These are phyloP conservation scores for Mycena alexandri DNA, from an alignment of 768 basidiomycete genomes.

Conservation along the genomic window DNA sequence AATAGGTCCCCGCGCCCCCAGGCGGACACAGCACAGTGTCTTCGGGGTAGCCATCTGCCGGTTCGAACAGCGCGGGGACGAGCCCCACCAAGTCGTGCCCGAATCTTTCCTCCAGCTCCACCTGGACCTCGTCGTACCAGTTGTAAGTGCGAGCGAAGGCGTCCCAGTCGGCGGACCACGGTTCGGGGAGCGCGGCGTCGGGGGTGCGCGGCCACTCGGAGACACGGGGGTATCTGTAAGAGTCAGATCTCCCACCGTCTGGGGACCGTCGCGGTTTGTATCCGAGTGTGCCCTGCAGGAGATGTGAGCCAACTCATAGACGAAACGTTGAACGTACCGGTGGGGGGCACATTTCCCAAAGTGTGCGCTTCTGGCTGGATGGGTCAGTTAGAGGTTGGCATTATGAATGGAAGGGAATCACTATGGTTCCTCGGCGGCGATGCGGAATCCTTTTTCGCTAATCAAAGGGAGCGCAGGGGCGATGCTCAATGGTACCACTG, in stretches of 20 bases:
- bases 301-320: neutral
- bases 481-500: neutral
- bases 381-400: neutral
- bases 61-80: constrained; percentile 4
- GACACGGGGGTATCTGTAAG: neutral
- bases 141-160: neutral
- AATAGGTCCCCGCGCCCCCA: neutral
- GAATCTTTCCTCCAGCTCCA: neutral
- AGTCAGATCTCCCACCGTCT: neutral
- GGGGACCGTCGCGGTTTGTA: neutral
- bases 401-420: neutral
- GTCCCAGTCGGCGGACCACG: constrained; percentile 11
- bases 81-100: neutral
- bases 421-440: neutral
- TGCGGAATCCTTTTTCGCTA: neutral
- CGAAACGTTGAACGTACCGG: neutral
- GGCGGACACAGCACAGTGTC: neutral
- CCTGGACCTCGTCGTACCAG: constrained; percentile 1
- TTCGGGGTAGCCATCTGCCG: neutral
- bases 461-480: neutral
- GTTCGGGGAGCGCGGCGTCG: constrained; percentile 15
- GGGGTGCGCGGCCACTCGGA: constrained; percentile 6
- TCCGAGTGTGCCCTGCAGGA: neutral
- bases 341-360: constrained; percentile 17
- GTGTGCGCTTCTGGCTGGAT: neutral